phyloP scores from a whole-genome alignment of 2,329 filamentous ascomycete species.

The Epichloe typhina region DNA sequence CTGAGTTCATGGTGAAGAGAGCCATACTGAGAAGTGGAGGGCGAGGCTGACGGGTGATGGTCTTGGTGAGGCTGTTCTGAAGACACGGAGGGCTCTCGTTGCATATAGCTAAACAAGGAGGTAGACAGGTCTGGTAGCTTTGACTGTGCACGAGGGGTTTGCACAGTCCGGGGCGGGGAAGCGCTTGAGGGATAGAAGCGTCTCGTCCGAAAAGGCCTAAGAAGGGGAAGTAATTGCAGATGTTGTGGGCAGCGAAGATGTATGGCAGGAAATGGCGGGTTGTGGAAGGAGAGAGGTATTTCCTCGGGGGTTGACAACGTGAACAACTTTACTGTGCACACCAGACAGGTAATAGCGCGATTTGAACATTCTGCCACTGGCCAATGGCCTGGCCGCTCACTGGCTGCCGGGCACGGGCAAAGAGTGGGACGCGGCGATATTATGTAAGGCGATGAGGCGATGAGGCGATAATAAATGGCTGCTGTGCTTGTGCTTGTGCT shows the following conservation, averaged over 20 bases:
- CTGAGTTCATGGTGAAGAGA: slow-evolving; percentile 29
- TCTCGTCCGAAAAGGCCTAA: background rate
- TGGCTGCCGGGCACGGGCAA: no score
- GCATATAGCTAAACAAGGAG: slow-evolving; percentile 46
- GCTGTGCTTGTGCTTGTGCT: no score
- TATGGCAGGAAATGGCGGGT: background rate
- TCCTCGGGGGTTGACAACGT: background rate
- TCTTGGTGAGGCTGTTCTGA: slow-evolving; percentile 27
- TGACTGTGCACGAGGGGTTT: slow-evolving; percentile 36
- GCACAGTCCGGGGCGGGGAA: slow-evolving; percentile 34
- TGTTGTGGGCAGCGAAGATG: background rate
- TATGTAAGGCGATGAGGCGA: background rate
- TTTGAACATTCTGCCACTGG: background rate
- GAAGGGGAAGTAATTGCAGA: background rate
- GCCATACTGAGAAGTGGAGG: slow-evolving; percentile 43
- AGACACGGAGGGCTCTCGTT: slow-evolving; percentile 40
- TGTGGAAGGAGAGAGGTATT: background rate
- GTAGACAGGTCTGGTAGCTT: slow-evolving; percentile 15
- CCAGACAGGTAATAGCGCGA: background rate
- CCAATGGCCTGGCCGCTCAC: background rate
- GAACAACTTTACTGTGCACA: background rate
- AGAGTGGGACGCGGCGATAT: background rate
- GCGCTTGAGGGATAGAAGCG: background rate
- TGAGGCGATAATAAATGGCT: background rate
- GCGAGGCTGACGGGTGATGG: slow-evolving; percentile 20